Conservation (phyloP, 192 early-diverging fungal species). For the Mortierella hygrophila region DNA sequence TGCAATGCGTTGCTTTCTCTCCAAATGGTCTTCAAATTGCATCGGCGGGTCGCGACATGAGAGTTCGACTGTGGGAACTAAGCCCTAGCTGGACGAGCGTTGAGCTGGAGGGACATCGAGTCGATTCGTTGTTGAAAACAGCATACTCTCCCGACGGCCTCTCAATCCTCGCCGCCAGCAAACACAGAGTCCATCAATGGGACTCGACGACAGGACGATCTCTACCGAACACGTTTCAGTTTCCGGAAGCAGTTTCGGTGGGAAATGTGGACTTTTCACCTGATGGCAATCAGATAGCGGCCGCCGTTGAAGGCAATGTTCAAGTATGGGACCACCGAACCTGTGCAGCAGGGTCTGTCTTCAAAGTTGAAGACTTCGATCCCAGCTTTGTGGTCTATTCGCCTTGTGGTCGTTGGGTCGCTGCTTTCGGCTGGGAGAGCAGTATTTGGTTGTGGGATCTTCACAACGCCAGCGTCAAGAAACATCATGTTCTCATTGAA, state of each 20-base stretch:
- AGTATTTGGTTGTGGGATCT: background rate
- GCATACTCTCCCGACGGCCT: background rate
- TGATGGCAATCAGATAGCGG: no score
- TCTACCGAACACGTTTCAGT: no score
- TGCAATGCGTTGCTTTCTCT: background rate
- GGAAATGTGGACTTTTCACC: no score
- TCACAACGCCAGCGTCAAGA: background rate
- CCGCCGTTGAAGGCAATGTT: no score
- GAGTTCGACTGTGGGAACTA: background rate
- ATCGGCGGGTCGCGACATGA: background rate
- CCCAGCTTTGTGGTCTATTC: background rate
- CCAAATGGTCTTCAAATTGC: background rate
- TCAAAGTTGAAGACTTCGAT: background rate
- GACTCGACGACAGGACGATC: background rate
- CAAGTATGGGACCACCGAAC: background rate
- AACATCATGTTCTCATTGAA: background rate
- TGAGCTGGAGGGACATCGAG: no score
- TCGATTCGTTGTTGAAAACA: no score
- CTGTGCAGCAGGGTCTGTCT: background rate
- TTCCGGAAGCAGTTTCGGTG: no score
- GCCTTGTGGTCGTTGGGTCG: conserved; percentile 1
- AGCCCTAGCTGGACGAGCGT: background rate
- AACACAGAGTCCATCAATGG: background rate
- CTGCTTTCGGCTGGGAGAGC: no score
- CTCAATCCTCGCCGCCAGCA: background rate